These are phyloP conservation scores for Starmera pachycereana DNA, from an alignment of 805 yeast genomes.

Conservation along the genomic window DNA sequence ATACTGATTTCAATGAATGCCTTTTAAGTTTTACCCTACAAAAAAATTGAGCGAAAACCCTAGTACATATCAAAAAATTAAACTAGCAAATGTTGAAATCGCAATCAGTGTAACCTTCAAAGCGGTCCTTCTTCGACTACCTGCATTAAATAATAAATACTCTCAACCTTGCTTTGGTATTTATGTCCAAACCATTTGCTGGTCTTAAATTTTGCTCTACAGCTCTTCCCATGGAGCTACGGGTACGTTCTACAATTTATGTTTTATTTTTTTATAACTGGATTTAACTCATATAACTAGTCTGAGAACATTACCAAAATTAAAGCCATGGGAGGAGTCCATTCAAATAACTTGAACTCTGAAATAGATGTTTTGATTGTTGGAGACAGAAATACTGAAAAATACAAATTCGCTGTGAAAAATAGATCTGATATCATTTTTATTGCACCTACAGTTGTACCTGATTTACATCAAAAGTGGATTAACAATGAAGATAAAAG, in stretches of 20 bases:
- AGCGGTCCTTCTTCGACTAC: no score
- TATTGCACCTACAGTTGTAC: slow-evolving; percentile 36
- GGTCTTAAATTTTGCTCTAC: slow-evolving; percentile 19
- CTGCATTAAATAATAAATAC: no score
- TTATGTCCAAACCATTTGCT: slow-evolving; percentile 12
- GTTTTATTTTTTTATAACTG: not conserved
- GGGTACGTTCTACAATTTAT: slow-evolving; percentile 1
- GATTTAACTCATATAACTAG: slow-evolving; percentile 9
- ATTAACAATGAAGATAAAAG: slow-evolving; percentile 34
- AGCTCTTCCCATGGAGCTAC: slow-evolving; percentile 11
- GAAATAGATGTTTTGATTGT: slow-evolving; percentile 51
- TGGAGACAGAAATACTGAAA: slow-evolving; percentile 47
- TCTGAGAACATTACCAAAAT: slow-evolving; percentile 35
- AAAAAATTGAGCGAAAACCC: no score
- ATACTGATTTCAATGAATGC: no score
- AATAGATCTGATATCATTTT: slow-evolving; percentile 49
- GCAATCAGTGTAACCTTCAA: no score
- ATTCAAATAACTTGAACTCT: slow-evolving; percentile 46
- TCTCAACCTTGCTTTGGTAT: no score
- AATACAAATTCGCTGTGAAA: slow-evolving; percentile 39
- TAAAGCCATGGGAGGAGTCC: slow-evolving; percentile 47
- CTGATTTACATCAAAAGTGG: slow-evolving; percentile 41
- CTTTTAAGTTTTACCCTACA: no score
- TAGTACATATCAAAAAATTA: no score
- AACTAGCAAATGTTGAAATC: no score